Evolutionary conservation across 2,329 filamentous ascomycete species (phyloP).

Genomic region (Metarhizium album): DNA sequence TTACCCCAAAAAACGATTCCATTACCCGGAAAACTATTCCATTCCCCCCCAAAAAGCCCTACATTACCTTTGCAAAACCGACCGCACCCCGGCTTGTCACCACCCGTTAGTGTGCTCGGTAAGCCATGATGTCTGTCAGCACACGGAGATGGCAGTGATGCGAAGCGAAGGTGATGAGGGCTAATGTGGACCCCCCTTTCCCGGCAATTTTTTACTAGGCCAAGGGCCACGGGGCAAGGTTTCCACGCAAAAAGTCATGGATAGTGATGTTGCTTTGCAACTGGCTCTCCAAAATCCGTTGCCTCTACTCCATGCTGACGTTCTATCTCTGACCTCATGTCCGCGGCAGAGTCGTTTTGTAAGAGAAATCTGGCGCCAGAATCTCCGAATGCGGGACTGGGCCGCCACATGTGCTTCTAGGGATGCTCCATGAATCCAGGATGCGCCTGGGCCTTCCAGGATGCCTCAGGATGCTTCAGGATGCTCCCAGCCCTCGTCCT

Average conservation of each 20-base stretch:
- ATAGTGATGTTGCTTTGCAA: slow-evolving; percentile 2
- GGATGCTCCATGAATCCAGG: too few species aligned
- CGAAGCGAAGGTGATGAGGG: too few species aligned
- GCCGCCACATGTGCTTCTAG: slow-evolving; percentile 17
- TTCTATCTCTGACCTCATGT: slow-evolving; percentile 15
- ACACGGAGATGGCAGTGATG: neutral
- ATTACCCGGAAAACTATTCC: slow-evolving; percentile 4
- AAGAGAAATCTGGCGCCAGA: slow-evolving; percentile 22
- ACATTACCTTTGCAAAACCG: slow-evolving; percentile 4
- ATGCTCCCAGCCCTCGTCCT: slow-evolving; percentile 6
- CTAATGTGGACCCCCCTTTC: too few species aligned
- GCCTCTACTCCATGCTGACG: too few species aligned
- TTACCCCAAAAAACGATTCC: slow-evolving; percentile 7
- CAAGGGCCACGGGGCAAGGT: neutral
- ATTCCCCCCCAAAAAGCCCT: slow-evolving; percentile 7
- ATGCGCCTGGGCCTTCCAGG: too few species aligned
- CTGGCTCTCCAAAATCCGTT: slow-evolving; percentile 12
- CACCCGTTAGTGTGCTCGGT: neutral
- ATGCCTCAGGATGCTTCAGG: too few species aligned
- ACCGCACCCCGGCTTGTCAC: neutral
- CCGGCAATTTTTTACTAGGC: neutral
- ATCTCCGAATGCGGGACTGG: slow-evolving; percentile 15
- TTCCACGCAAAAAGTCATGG: neutral
- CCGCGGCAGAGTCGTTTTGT: slow-evolving; percentile 20
- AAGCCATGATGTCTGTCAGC: neutral